phyloP scores from a whole-genome alignment of 345 rosid genomes.

The Hypericum perforatum region DNA sequence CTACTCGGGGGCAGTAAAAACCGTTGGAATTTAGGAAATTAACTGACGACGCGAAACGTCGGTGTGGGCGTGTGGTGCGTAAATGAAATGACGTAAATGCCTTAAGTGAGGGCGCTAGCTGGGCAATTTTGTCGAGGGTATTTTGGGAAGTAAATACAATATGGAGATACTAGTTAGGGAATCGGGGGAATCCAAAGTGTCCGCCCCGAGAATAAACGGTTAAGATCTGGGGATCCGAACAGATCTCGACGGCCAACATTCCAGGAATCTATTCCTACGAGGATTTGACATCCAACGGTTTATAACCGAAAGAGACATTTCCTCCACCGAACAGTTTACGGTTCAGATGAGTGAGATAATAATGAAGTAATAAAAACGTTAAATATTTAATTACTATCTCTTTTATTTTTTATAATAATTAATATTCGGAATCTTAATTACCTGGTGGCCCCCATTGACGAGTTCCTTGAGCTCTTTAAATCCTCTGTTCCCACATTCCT shows the following conservation, averaged over 20 bases:
- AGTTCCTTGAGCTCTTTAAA: constrained; percentile 46
- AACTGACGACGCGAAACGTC: constrained; percentile 13
- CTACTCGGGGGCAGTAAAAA: constrained; percentile 8
- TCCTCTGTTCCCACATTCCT: constrained; percentile 45
- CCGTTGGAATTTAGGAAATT: constrained; percentile 24
- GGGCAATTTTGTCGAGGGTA: neutral
- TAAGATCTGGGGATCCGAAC: constrained; percentile 44
- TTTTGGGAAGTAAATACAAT: neutral
- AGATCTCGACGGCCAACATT: constrained; percentile 36
- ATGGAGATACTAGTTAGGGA: neutral
- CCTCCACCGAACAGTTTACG: constrained; percentile 23
- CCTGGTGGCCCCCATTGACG: constrained; percentile 56
- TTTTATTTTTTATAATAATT: neutral
- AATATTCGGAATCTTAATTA: constrained; percentile 9
- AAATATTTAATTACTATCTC: neutral
- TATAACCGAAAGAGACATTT: neutral
- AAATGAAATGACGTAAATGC: constrained; percentile 9
- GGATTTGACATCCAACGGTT: constrained; percentile 15
- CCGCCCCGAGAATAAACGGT: constrained; percentile 35
- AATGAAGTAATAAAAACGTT: neutral
- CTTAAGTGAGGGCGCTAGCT: constrained; percentile 2
- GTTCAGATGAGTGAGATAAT: constrained; percentile 23
- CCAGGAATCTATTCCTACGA: constrained; percentile 10
- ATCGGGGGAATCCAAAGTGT: constrained; percentile 16
- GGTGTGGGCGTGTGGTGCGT: constrained; percentile 6